Percentiles rank a stretch among this genome's conserved stretches.
Evolutionary conservation across 805 yeast genomes (phyloP).

Genomic region (Saccharomycopsis microspora): DNA sequence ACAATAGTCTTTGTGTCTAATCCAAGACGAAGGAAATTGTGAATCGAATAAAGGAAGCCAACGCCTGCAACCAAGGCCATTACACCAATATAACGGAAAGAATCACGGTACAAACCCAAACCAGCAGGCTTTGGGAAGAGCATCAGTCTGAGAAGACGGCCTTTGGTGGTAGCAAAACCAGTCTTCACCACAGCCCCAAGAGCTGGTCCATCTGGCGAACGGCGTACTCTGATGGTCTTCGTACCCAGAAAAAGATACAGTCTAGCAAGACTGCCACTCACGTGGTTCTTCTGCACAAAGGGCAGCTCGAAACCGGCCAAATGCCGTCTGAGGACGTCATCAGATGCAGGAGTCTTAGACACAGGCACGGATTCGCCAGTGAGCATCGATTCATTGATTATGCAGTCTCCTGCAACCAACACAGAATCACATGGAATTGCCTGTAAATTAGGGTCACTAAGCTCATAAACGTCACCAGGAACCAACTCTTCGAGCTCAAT

Average conservation of each 20-base stretch:
- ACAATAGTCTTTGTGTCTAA: constrained; percentile 59
- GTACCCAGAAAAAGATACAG: constrained; percentile 86
- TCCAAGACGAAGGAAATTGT: constrained; percentile 71
- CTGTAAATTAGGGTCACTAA: constrained; percentile 70
- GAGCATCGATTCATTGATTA: constrained; percentile 94
- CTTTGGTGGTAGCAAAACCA: constrained; percentile 93
- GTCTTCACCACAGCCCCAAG: constrained; percentile 81
- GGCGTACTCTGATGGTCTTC: constrained; percentile 70
- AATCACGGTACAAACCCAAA: constrained; percentile 86
- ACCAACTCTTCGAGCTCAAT: constrained; percentile 68
- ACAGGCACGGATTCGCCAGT: constrained; percentile 99
- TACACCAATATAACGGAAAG: constrained; percentile 91
- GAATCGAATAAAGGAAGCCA: constrained; percentile 78
- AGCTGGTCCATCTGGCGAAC: constrained; percentile 52
- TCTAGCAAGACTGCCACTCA: constrained; percentile 55
- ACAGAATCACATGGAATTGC: constrained; percentile 84
- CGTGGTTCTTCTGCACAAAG: constrained; percentile 29
- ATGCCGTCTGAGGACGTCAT: constrained; percentile 47
- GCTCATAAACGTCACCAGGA: constrained; percentile 93
- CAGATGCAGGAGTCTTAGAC: constrained; percentile 58
- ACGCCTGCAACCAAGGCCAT: constrained; percentile 77
- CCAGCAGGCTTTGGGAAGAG: constrained; percentile 91
- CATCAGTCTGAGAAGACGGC: constrained; percentile 90
- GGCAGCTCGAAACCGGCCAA: constrained; percentile 37
- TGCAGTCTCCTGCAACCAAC: constrained; percentile 82